Conservation (phyloP, 1,284 basidiomycete genomes). For the Athelia psychrophila region DNA sequence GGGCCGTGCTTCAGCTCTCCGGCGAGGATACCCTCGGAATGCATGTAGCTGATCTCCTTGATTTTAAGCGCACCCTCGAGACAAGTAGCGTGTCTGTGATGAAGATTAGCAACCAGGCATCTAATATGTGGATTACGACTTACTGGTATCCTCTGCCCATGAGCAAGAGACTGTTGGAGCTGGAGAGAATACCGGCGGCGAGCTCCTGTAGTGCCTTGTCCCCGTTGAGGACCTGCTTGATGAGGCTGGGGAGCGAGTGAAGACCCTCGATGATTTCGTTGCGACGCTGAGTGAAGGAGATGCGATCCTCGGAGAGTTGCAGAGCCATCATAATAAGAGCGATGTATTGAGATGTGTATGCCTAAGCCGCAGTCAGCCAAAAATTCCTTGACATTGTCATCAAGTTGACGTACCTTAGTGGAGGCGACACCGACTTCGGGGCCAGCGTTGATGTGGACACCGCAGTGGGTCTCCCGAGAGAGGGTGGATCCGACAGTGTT, state of each 20-base stretch:
- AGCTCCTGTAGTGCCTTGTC: constrained; percentile 84
- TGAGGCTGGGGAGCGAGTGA: constrained; percentile 87
- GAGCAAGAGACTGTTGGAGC: constrained; percentile 88
- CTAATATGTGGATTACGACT: constrained; percentile 21
- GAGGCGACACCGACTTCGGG: constrained; percentile 99
- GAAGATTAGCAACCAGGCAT: background rate
- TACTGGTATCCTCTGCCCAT: constrained; percentile 99
- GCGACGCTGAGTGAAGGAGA: constrained; percentile 88
- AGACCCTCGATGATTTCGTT: constrained; percentile 95
- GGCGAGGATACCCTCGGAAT: constrained; percentile 92
- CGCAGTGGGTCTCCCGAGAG: constrained; percentile 98
- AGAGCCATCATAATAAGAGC: constrained; percentile 98
- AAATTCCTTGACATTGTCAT: background rate
- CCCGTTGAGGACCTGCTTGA: constrained; percentile 83
- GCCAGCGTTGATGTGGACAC: constrained; percentile 99
- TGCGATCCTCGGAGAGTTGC: constrained; percentile 95
- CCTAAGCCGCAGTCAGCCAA: constrained; percentile 42
- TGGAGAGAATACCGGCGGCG: constrained; percentile 74
- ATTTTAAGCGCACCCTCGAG: constrained; percentile 99
- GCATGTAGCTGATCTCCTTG: constrained; percentile 97
- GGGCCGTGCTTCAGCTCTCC: constrained; percentile 99
- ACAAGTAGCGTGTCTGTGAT: constrained; percentile 82
- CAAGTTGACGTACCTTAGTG: constrained; percentile 75
- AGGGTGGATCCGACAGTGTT: constrained; percentile 99
- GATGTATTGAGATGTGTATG: constrained; percentile 99